phyloP scores from a whole-genome alignment of 2,329 filamentous ascomycete species.

The Biscogniauxia marginata region DNA sequence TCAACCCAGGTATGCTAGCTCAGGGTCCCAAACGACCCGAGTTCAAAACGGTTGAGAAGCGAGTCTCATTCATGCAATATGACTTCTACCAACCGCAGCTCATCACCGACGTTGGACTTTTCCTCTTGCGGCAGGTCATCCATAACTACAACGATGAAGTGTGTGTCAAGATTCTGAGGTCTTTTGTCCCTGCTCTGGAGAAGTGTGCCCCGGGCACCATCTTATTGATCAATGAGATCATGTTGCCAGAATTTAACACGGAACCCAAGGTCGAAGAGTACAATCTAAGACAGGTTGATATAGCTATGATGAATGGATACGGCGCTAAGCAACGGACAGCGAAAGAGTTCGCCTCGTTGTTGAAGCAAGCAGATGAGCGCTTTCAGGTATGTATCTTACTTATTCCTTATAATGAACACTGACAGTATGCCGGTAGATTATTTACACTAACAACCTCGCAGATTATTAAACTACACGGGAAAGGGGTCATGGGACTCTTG shows the following conservation, averaged over 20 bases:
- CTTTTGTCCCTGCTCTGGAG: slow-evolving; percentile 16
- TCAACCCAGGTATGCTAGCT: slow-evolving; percentile 9
- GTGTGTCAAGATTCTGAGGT: slow-evolving; percentile 13
- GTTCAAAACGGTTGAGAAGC: slow-evolving; percentile 1
- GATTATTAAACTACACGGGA: slow-evolving; percentile 5
- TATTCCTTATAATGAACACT: too few species aligned
- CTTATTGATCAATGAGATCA: slow-evolving; percentile 34
- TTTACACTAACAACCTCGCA: not conserved
- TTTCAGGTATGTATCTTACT: slow-evolving; percentile 20
- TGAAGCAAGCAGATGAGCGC: slow-evolving; percentile 22
- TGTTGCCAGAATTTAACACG: slow-evolving; percentile 27
- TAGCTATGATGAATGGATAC: slow-evolving; percentile 29
- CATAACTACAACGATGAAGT: slow-evolving; percentile 13
- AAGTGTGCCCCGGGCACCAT: slow-evolving; percentile 21
- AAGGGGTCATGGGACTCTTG: slow-evolving; percentile 8
- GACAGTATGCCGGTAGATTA: too few species aligned
- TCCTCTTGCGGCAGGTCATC: slow-evolving; percentile 10
- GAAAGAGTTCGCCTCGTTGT: slow-evolving; percentile 19
- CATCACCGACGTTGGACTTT: slow-evolving; percentile 4
- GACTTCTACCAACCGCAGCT: slow-evolving; percentile 16
- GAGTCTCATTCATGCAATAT: slow-evolving; percentile 11
- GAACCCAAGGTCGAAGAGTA: slow-evolving; percentile 22
- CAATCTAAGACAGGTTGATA: slow-evolving; percentile 30
- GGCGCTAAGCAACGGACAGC: slow-evolving; percentile 26
- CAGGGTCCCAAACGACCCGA: slow-evolving; percentile 7